Base-by-base conservation (phyloP, 305 asterid species). In the Fraxinus latifolia region DNA sequence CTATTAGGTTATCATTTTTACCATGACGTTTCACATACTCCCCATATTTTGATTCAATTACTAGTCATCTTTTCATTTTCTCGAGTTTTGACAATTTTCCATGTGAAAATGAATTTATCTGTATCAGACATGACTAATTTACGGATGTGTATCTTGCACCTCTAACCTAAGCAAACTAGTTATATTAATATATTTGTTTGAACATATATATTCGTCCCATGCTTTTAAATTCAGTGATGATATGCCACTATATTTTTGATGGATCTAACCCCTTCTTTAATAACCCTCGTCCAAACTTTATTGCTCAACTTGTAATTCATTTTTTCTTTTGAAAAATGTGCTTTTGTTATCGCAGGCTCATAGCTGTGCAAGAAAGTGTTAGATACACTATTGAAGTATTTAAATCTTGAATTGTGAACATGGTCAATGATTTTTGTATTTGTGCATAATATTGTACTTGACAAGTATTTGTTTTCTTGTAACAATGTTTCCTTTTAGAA, bases 171-270 rank as follows among this genome's bases (percentile, higher is more conserved):
- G 8, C 77, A 25, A 76, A 68, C 32, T 76, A 47, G 53, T 29
- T 72, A 33, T 33, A 1, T 62, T 44, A 7, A 39, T 68, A 29
- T 58, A 53, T 21, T 47, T 44, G 33, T 23, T 82, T 70, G 32
- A 17, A 65, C 58, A 9, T 70, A 4, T 68, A 25, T 21, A 6
- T 42, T 55, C 19, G 7, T 33, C 42, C 47, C 29, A 50, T 74
- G 74, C 39, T 74, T 76, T 77, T 74, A 53, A 50, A n/a, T 77
- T 79, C 42, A 74, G 78, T 68, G n/a, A 14, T 19, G 78, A 80
- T 65, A 55, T 32, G 42, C 42, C 19, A 12, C 37, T 70, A 70
- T 68, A 21, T 68, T 67, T 67, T 77, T 44, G 65, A 37, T 60
- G 65, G 60, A 74, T 34, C 65, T 5, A 47, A 34, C 65, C 34